Base-by-base conservation (phyloP, 805 yeast species). In the Candida namnaoensis region DNA sequence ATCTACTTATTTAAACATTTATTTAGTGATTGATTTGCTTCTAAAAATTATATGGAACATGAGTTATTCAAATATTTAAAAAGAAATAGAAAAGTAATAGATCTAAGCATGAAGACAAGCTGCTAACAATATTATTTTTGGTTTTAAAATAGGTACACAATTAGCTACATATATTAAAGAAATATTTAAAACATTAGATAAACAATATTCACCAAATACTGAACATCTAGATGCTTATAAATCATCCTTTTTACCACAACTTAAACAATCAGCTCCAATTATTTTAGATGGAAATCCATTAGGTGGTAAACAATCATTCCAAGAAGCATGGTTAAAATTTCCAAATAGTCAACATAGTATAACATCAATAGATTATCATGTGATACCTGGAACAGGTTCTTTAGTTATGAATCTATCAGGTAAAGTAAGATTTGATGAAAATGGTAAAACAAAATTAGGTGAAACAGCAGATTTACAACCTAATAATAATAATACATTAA, bases 341-440 rank as follows among this genome's bases (percentile, higher is more conserved):
- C 85, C 86, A 6, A 52, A 61, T 13, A 69, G 88, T 1, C 78
- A 74, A 43, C 93, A 83, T 54, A 76, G 68, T 41, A 53, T 82
- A 35, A 74, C 77, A n/a, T 73, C 80, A 11, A 69, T 72, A 41
- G 91, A 83, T 55, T 71, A 76, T 38, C 93, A 83, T 53, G 62
- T 76, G 44, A 71, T 83, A 9, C 85, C 85, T 0, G 86, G 86
- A 1, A 69, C 83, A 0, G 78, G 77, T 1, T 65, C 73, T 1
- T 57, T 68, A 34, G 66, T 81, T 7, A 66, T 79, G 27, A 71
- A 70, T 42, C 61, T 76, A 13, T 66, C 68, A 40, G 65, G 76
- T 13, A 84, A 81, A 56, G 84, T 83, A 11, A 68, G 80, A 45
- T 84, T 83, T 50, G 93, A 85, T 58, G 93, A 85, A 52, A 72